Base-by-base conservation (phyloP, 1,284 basidiomycete species). In the Trichosporon ovoides region DNA sequence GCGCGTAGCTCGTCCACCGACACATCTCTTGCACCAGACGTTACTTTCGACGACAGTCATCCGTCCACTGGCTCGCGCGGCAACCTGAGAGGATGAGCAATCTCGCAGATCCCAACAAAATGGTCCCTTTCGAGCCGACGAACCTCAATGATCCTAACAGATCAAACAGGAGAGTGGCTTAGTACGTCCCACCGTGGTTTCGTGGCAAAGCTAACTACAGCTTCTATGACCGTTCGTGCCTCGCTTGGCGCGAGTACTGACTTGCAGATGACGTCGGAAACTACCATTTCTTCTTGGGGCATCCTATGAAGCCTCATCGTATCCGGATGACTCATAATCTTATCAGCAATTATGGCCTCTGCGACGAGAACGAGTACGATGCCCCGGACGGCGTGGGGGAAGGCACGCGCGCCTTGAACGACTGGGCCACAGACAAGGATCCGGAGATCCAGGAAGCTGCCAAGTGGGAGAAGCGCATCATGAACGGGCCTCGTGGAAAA, bases 241-340 rank as follows among this genome's bases (percentile, higher is more conserved):
- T 52, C 16, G 20, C 33, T 2, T 16, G 10, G 20, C 5, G 3
- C 53, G 33, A 35, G 2, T 3, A 14, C 50, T 56, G n/a, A 53
- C 38, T 9, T 18, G 10, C 53, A 66, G 64, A 64, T 43, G 77
- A 78, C 60, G 77, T 76, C 11, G 74, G 76, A 19, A 77, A 77
- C 59, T 77, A 75, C 65, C 89, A 88, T 13, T 96, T 94, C 73
- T 91, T 91, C 49, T 81, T 88, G 37, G 87, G 87, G 2, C 91
- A 95, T 68, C 88, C 88, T 36, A 96, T 97, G 91, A 96, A 96
- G 77, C 94, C 94, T 0, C 91, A 94, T 72, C 83, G 93, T 49
- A 93, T 96, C 80, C 83, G 87, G 46, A 88, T 97, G 77, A 90
- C 94, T 0, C 92, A 98, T 75, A 91, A 95, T 68, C 81, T 98